These are phyloP conservation scores for Pyrrhoderma noxium DNA, from an alignment of 1,284 basidiomycete genomes.

Conservation along the genomic window DNA sequence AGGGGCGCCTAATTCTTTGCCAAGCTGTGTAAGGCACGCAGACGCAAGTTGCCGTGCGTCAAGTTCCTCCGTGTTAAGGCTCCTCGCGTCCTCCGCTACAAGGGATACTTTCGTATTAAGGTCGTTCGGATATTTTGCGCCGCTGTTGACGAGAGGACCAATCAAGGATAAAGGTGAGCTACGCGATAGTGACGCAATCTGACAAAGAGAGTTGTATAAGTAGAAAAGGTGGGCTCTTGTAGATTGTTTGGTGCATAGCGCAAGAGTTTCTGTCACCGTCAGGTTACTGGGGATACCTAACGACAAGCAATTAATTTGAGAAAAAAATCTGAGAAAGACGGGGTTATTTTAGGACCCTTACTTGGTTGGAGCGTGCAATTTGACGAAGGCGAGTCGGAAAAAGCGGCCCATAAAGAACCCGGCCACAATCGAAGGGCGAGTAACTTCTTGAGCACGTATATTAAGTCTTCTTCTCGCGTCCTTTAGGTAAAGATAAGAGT, in stretches of 20 bases:
- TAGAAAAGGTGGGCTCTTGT: constrained; percentile 77
- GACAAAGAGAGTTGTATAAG: constrained; percentile 72
- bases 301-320: constrained; percentile 6
- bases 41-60: constrained; percentile 63
- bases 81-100: constrained; percentile 12
- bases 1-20: constrained; percentile 46
- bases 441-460: constrained; percentile 79
- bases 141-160: constrained; percentile 19
- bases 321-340: constrained; percentile 14
- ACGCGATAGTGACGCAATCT: constrained; percentile 65
- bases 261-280: constrained; percentile 38
- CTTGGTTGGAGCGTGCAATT: too few relatives aligned
- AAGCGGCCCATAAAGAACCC: constrained; percentile 67
- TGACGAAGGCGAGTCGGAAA: constrained; percentile 61
- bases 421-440: constrained; percentile 61
- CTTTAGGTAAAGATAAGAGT: constrained; percentile 33
- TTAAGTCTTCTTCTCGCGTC: constrained; percentile 81
- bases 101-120: constrained; percentile 1
- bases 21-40: constrained; percentile 65
- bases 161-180: constrained; percentile 67
- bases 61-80: constrained; percentile 38
- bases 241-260: constrained; percentile 49
- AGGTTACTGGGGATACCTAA: constrained; percentile 46
- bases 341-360: too few relatives aligned
- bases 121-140: not conserved